phyloP scores from a whole-genome alignment of 78 protist species.

The Trichosphaerium sp. region DNA sequence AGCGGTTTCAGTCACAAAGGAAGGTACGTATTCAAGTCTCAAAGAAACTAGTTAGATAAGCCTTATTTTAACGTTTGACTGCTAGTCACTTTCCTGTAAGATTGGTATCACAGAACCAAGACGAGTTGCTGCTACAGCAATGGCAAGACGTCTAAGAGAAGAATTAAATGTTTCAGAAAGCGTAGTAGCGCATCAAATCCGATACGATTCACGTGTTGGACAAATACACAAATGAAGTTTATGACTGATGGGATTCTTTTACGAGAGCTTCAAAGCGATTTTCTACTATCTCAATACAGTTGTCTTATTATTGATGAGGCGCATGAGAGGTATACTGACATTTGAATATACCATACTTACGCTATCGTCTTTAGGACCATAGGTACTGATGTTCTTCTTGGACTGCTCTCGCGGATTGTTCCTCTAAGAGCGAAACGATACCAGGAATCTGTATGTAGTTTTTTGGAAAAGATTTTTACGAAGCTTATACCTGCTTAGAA shows the following conservation, averaged over 20 bases:
- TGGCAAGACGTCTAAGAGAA: conserved; percentile 85
- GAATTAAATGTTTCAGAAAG: conserved; percentile 57
- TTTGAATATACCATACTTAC: background rate
- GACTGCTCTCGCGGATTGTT: conserved; percentile 91
- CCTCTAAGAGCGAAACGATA: conserved; percentile 60
- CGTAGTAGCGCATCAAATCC: conserved; percentile 17
- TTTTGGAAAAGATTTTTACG: too few species aligned
- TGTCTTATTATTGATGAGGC: conserved; percentile 96
- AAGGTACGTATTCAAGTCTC: background rate
- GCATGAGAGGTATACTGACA: conserved; percentile 76
- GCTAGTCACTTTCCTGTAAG: too few species aligned
- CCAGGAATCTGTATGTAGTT: too few species aligned
- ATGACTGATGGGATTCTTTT: conserved; percentile 86
- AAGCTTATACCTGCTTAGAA: too few species aligned
- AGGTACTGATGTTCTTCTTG: conserved; percentile 90
- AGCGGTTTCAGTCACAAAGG: conserved; percentile 66
- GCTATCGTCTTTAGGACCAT: too few species aligned
- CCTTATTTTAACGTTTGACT: too few species aligned
- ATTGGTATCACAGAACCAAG: conserved; percentile 98
- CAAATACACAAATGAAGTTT: conserved; percentile 73
- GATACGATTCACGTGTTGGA: conserved; percentile 64
- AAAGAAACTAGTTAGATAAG: too few species aligned
- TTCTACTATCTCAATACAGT: conserved; percentile 62
- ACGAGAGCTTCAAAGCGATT: conserved; percentile 74
- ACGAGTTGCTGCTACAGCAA: conserved; percentile 95